Evolutionary conservation across 768 basidiomycete genomes (phyloP).

Genomic region (Amanita rimosa): DNA sequence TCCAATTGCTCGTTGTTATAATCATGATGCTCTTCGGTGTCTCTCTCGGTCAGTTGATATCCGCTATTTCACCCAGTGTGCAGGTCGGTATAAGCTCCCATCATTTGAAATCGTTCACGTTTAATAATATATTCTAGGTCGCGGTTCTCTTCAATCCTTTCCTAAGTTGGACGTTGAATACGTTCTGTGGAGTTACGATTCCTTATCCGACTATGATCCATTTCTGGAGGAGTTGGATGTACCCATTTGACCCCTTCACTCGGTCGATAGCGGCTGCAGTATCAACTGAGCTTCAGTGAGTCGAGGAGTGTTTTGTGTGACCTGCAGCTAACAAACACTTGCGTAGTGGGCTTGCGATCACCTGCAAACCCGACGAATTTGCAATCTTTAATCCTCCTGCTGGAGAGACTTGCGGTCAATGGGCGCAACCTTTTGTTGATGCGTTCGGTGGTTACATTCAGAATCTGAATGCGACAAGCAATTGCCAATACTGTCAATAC

Average conservation of each 20-base stretch:
- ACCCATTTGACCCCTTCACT: slow-evolving; percentile 62
- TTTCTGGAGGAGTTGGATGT: slow-evolving; percentile 77
- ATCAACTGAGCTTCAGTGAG: slow-evolving; percentile 65
- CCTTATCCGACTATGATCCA: slow-evolving; percentile 49
- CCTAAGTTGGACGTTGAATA: slow-evolving; percentile 47
- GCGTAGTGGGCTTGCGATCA: slow-evolving; percentile 52
- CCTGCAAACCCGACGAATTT: slow-evolving; percentile 61
- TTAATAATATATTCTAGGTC: slow-evolving; percentile 23
- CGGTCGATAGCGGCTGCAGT: slow-evolving; percentile 62
- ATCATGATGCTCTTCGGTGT: slow-evolving; percentile 61
- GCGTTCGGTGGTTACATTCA: slow-evolving; percentile 64
- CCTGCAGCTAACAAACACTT: slow-evolving; percentile 9
- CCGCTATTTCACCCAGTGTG: slow-evolving; percentile 65
- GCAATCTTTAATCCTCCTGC: slow-evolving; percentile 59
- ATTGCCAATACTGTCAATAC: slow-evolving; percentile 71
- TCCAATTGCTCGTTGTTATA: slow-evolving; percentile 59
- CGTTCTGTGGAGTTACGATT: slow-evolving; percentile 77
- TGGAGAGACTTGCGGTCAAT: slow-evolving; percentile 61
- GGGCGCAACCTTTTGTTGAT: slow-evolving; percentile 58
- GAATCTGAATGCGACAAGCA: slow-evolving; percentile 44
- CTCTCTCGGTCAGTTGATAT: slow-evolving; percentile 63
- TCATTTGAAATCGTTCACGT: slow-evolving; percentile 15
- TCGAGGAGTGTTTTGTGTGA: slow-evolving; percentile 1
- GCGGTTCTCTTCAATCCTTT: slow-evolving; percentile 79
- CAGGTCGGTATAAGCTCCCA: slow-evolving; percentile 26